Percentiles rank a stretch among this genome's conserved stretches.
Evolutionary conservation across 2,329 filamentous ascomycete genomes (phyloP).

Genomic region (Paracoccidioides lutzii): DNA sequence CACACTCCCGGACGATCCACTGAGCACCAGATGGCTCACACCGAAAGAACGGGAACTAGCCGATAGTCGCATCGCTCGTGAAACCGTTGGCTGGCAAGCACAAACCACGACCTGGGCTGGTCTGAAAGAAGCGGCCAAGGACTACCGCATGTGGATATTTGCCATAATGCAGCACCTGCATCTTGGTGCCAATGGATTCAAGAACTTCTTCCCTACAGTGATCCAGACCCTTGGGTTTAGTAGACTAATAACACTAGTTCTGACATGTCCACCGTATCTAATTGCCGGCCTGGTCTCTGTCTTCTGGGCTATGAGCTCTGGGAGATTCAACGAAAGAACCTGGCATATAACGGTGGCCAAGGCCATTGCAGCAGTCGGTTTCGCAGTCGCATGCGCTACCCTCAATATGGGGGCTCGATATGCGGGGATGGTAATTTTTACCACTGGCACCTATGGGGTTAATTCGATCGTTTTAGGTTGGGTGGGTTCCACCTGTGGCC

Average conservation of each 20-base stretch:
- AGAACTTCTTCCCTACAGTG: slow-evolving; percentile 35
- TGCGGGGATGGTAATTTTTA: slow-evolving; percentile 12
- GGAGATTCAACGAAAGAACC: background rate
- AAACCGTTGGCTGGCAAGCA: slow-evolving; percentile 32
- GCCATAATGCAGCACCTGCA: slow-evolving; percentile 37
- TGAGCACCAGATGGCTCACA: slow-evolving; percentile 22
- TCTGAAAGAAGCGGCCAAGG: slow-evolving; percentile 21
- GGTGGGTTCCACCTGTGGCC: slow-evolving; percentile 13
- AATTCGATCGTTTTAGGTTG: slow-evolving; percentile 31
- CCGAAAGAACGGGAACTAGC: slow-evolving; percentile 28
- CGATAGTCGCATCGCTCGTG: slow-evolving; percentile 31
- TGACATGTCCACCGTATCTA: slow-evolving; percentile 23
- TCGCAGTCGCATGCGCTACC: background rate
- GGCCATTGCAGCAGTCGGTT: background rate
- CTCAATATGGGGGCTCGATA: background rate
- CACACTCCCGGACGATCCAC: slow-evolving; percentile 31
- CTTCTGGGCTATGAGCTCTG: background rate
- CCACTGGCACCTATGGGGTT: slow-evolving; percentile 17
- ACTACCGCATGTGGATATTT: slow-evolving; percentile 30
- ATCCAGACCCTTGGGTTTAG: slow-evolving; percentile 36
- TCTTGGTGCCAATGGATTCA: slow-evolving; percentile 33
- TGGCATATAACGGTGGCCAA: background rate
- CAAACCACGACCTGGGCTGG: slow-evolving; percentile 30
- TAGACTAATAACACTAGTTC: slow-evolving; percentile 35
- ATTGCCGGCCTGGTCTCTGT: background rate